Conservation (phyloP, 2,329 filamentous ascomycete species). For the Alternaria brassicicola region DNA sequence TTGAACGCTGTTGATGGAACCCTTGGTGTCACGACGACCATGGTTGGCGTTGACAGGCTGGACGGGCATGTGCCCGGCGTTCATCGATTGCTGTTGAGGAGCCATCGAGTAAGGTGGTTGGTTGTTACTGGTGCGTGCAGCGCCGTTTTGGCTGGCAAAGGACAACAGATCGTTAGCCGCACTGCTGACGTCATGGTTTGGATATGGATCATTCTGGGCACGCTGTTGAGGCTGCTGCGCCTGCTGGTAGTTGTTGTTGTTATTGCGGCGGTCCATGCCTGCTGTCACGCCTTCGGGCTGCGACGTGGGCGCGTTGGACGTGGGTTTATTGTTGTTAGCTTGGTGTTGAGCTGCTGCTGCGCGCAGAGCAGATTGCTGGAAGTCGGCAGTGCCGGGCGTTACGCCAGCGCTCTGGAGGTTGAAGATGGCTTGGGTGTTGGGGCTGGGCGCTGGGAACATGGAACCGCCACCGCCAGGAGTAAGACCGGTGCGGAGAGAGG, state of each 20-base stretch:
- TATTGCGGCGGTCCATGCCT: conserved; percentile 62
- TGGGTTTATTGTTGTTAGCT: conserved; percentile 51
- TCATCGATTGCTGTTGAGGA: conserved; percentile 47
- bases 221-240: conserved; percentile 47
- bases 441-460: conserved; percentile 94
- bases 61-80: conserved; percentile 55
- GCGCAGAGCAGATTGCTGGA: conserved; percentile 89
- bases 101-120: conserved; percentile 57
- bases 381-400: conserved; percentile 90
- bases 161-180: conserved; percentile 93
- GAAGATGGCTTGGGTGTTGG: conserved; percentile 83
- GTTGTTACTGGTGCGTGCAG: conserved; percentile 61
- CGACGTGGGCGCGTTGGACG: conserved; percentile 51
- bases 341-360: conserved; percentile 65
- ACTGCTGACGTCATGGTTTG: conserved; percentile 88
- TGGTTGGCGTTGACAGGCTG: conserved; percentile 58
- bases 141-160: conserved; percentile 73
- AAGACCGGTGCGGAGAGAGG: conserved; percentile 84
- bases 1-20: conserved; percentile 64
- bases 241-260: conserved; percentile 61
- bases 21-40: conserved; percentile 56
- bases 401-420: conserved; percentile 80
- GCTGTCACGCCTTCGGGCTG: conserved; percentile 51
- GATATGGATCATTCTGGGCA: conserved; percentile 68
- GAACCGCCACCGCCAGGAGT: conserved; percentile 94